phyloP scores from a whole-genome alignment of 2,329 filamentous ascomycete genomes.

The Peltaster fructicola region DNA sequence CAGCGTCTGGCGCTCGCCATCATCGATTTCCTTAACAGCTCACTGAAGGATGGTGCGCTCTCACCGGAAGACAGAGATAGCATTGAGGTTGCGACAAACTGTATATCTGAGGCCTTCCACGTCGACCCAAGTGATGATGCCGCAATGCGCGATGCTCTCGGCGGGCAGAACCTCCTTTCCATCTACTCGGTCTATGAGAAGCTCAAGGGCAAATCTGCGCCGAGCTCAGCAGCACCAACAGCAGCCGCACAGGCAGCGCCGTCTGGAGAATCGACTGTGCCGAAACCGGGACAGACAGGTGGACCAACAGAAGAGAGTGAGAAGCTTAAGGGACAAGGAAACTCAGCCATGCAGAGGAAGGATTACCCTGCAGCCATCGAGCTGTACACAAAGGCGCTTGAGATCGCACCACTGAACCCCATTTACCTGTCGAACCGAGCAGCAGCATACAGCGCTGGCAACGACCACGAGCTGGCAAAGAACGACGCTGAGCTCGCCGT shows the following conservation, averaged over 20 bases:
- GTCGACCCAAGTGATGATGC: conserved; percentile 66
- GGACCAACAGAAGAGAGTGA: conserved; percentile 60
- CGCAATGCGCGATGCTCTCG: conserved; percentile 59
- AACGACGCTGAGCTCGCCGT: conserved; percentile 84
- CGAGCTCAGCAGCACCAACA: conserved; percentile 26
- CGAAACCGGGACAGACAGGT: conserved; percentile 27
- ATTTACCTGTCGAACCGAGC: conserved; percentile 97
- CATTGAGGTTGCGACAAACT: conserved; percentile 85
- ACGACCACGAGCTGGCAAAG: conserved; percentile 68
- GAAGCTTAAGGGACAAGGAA: conserved; percentile 73
- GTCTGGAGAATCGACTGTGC: conserved; percentile 18
- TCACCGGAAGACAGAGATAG: conserved; percentile 77
- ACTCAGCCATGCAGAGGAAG: conserved; percentile 87
- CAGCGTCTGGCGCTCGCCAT: conserved; percentile 94
- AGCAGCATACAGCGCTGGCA: conserved; percentile 71
- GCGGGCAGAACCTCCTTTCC: conserved; percentile 69
- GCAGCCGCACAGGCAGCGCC: conserved; percentile 16
- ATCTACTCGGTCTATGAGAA: conserved; percentile 97
- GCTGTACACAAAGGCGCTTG: conserved; percentile 73
- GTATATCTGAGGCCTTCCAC: conserved; percentile 89
- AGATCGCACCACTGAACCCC: conserved; percentile 66
- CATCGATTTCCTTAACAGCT: conserved; percentile 81
- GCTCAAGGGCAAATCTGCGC: conserved; percentile 49
- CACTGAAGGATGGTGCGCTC: conserved; percentile 74
- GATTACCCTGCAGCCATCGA: conserved; percentile 72